Base-by-base conservation (phyloP, 139 green algal species). In the Gonium pectorale region DNA sequence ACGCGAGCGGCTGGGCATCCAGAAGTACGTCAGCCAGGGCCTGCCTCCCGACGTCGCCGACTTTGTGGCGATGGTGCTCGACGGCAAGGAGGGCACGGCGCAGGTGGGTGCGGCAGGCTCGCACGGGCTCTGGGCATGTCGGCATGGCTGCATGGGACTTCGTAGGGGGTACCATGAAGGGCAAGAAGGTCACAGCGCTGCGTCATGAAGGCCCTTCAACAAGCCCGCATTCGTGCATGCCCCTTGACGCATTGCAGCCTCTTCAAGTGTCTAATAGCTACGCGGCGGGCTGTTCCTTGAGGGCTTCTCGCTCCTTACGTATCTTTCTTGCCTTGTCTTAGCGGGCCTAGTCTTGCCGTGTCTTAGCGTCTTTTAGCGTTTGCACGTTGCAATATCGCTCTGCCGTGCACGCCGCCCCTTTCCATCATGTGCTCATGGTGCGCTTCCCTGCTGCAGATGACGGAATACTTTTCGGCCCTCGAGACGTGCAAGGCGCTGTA, bases 401-500 rank as follows among this genome's bases (percentile, higher is more conserved):
- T 46, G 22, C 17, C 19, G 6, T 22, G n/a, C n/a, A n/a, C n/a
- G 49, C 49, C 13, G 13, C 49, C 49, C 49, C 17, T 17, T 56
- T 17, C 33, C 29, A 51, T 21, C 38, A 52, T 77, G 33, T 77
- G 46, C 38, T 51, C n/a, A n/a, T n/a, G n/a, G n/a, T n/a, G n/a
- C n/a, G n/a, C n/a, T n/a, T n/a, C n/a, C n/a, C n/a, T n/a, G n/a
- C n/a, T 43, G 15, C 72, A 80, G 52, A 80, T 83, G 70, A 66
- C 27, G 29, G 83, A 91, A 59, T 91, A 91, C 74, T 91, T 91
- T 54, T 67, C 86, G 60, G 84, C 88, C 67, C 85, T 91, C 26
- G 88, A 91, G 85, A 84, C 85, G 78, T 62, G 75, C 68, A 81
- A 81, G 81, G 13, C 21, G 66, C 49, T 89, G 67, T 91, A 86